These are phyloP conservation scores for Porogramme epimiltina DNA, from an alignment of 1,284 basidiomycete species.

Conservation along the genomic window DNA sequence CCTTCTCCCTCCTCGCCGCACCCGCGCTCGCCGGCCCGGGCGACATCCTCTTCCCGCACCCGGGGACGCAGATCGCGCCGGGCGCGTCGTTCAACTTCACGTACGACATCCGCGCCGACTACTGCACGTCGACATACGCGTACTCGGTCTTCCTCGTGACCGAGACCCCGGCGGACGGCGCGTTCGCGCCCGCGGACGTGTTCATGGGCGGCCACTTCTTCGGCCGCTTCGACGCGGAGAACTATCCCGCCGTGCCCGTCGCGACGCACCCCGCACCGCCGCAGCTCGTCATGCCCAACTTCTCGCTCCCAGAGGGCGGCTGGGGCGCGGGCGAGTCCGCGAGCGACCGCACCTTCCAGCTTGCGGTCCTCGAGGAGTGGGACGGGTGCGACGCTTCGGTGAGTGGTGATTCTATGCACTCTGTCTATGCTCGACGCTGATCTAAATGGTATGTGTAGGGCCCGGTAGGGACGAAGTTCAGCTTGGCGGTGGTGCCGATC, in stretches of 20 bases:
- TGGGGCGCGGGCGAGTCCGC: slow-evolving; percentile 39
- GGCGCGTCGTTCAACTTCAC: slow-evolving; percentile 37
- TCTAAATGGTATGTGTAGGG: slow-evolving; percentile 21
- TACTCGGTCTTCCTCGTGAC: slow-evolving; percentile 45
- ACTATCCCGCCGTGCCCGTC: slow-evolving; percentile 44
- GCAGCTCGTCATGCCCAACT: slow-evolving; percentile 50
- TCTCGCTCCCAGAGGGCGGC: slow-evolving; percentile 43
- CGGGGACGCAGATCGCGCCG: slow-evolving; percentile 36
- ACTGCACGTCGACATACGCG: slow-evolving; percentile 44
- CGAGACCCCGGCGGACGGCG: slow-evolving; percentile 25
- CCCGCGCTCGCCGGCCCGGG: slow-evolving; percentile 6
- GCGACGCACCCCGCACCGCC: slow-evolving; percentile 43
- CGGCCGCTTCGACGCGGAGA: slow-evolving; percentile 42
- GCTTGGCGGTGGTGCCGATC: slow-evolving; percentile 27
- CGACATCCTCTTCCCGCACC: slow-evolving; percentile 23
- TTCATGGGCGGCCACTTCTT: slow-evolving; percentile 43
- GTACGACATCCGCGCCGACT: slow-evolving; percentile 44
- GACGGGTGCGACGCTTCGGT: slow-evolving; percentile 36
- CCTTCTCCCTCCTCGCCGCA: slow-evolving; percentile 5
- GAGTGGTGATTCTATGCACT: slow-evolving; percentile 11
- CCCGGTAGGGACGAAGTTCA: slow-evolving; percentile 30
- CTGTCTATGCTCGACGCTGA: background rate
- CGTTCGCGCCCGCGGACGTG: slow-evolving; percentile 27
- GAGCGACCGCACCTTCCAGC: slow-evolving; percentile 37
- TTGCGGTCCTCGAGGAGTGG: slow-evolving; percentile 51